phyloP scores from a whole-genome alignment of 2,329 filamentous ascomycete species.

The Cylindrodendrum hubeiense region DNA sequence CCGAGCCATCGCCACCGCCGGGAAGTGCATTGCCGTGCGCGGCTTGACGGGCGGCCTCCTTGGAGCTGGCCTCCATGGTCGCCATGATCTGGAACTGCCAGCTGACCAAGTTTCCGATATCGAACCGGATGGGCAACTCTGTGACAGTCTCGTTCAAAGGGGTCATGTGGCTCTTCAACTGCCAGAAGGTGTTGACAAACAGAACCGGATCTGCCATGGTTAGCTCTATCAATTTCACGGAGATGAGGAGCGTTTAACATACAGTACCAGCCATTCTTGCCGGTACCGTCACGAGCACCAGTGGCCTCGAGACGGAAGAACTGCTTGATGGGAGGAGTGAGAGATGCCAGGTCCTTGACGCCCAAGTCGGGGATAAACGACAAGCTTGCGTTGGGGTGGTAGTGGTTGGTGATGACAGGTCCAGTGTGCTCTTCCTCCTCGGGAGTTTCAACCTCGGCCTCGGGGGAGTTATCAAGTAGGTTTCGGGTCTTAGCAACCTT shows the following conservation, averaged over 20 bases:
- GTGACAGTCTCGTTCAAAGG: constrained; percentile 91
- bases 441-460: constrained; percentile 58
- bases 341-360: constrained; percentile 71
- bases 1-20: constrained; percentile 87
- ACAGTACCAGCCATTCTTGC: constrained; percentile 93
- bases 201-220: constrained; percentile 74
- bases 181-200: constrained; percentile 98
- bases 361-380: constrained; percentile 88
- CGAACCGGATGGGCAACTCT: constrained; percentile 83
- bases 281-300: constrained; percentile 84
- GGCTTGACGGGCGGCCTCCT: constrained; percentile 83
- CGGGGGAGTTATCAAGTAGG: constrained; percentile 71
- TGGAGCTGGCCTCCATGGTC: constrained; percentile 87
- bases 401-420: constrained; percentile 85
- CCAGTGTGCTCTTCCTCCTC: constrained; percentile 68
- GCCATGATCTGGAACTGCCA: constrained; percentile 94
- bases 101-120: constrained; percentile 82
- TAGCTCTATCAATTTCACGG: constrained; percentile 19
- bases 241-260: constrained; percentile 41
- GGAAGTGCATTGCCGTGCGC: constrained; percentile 79
- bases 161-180: constrained; percentile 91
- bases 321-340: constrained; percentile 81
- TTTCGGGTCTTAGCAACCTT: constrained; percentile 90
- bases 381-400: constrained; percentile 94
- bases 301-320: constrained; percentile 84